Evolutionary conservation across 352 stramenopile species (phyloP).

Genomic region (Pythium periplocum): DNA sequence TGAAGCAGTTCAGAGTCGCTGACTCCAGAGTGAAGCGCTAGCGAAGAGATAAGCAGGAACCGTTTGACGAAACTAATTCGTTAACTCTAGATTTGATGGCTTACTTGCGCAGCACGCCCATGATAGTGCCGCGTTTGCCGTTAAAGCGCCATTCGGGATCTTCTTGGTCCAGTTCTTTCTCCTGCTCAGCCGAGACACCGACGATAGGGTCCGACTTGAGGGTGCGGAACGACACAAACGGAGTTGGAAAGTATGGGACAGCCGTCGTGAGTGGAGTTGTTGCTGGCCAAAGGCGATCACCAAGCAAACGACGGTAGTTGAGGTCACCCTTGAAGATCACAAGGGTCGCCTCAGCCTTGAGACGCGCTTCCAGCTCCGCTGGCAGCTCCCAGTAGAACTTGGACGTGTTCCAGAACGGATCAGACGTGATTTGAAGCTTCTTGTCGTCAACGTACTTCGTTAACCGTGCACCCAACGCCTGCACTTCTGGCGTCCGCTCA

Average conservation of each 20-base stretch:
- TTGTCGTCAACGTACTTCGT: conserved; percentile 22
- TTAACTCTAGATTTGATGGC: background rate
- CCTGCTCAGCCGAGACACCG: conserved; percentile 35
- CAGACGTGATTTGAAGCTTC: conserved; percentile 17
- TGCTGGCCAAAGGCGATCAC: conserved; percentile 89
- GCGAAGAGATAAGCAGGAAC: background rate
- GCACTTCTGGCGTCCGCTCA: conserved; percentile 29
- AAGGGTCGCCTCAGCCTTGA: conserved; percentile 51
- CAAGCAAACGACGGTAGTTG: conserved; percentile 95
- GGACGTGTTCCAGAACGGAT: conserved; percentile 70
- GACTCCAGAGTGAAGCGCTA: no score
- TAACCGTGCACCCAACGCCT: conserved; percentile 43
- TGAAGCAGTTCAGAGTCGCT: no score
- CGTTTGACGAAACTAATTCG: background rate
- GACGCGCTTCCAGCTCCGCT: conserved; percentile 16
- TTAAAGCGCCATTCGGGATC: conserved; percentile 64
- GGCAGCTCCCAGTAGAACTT: conserved; percentile 74
- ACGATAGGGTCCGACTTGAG: conserved; percentile 72
- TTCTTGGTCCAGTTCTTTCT: conserved; percentile 37
- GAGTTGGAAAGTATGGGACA: conserved; percentile 61
- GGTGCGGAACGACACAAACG: conserved; percentile 66
- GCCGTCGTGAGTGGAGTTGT: conserved; percentile 83
- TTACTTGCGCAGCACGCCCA: conserved; percentile 33
- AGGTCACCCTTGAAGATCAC: conserved; percentile 97
- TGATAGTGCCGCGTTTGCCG: conserved; percentile 63